Base-by-base conservation (phyloP, 148 eudicot species). In the Amaranthus cruentus region DNA sequence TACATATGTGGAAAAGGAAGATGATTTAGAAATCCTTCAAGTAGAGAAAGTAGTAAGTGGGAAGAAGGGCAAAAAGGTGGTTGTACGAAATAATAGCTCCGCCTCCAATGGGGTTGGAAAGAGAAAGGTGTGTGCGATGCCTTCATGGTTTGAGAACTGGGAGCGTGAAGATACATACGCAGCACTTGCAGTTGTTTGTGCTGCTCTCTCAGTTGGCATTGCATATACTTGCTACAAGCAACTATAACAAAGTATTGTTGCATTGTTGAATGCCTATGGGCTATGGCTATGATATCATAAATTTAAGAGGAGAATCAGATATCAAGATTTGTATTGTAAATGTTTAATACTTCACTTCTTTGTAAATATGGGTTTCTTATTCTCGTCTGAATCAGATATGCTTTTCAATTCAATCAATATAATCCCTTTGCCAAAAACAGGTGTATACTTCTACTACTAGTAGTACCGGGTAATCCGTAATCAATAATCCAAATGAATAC, bases 121-220 rank as follows among this genome's bases (percentile, higher is more conserved):
- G 61, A 86, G 86, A 8, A 91, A 82, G 85, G 90, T 85, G 43
- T 90, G 88, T 65, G 75, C 88, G 4, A 87, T 84, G 89, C 96
- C 97, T 15, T 86, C 91, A 4, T 91, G 97, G 99, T 80, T 83
- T 38, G 97, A 91, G 83, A 83, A 80, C 83, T 87, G 97, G 96
- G 99, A 95, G 79, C 86, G 87, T 52, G 99, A 95, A 75, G 99
- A 95, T 82, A 83, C 93, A 21, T 95, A 88, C 73, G 97, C 97
- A 47, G 84, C 92, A 15, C 86, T 95, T 80, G 88, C 94, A 57
- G 88, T 90, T 70, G 75, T 90, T 18, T 83, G 83, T 86, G 98
- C 98, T 78, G 90, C 84, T 57, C 67, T 83, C n/a, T 90, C 96
- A 9, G 90, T 93, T 72, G 91, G 84, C 55, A 72, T 85, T 64